Percentiles rank a stretch among this genome's conserved stretches.
These are phyloP conservation scores for Cenchrus fungigraminus DNA, from an alignment of 176 grass and related monocot genomes.

Conservation along the genomic window DNA sequence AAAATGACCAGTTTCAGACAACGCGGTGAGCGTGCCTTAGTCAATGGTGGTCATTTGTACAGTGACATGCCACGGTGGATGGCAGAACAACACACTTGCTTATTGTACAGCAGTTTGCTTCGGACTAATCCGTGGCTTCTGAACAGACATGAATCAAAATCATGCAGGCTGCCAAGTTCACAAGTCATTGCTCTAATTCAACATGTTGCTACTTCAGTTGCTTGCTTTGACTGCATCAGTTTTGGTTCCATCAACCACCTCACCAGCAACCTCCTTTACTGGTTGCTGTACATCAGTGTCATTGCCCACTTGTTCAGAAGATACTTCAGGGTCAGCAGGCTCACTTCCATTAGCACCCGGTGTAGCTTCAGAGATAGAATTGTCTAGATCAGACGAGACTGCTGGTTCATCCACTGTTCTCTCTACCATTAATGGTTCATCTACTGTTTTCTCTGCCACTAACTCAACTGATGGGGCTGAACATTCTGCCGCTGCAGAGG, in stretches of 20 bases:
- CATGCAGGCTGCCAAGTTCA: conserved; percentile 16
- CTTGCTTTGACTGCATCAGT: conserved; percentile 35
- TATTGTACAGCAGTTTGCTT: conserved; percentile 58
- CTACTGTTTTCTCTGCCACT: conserved; percentile 29
- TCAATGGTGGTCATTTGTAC: conserved; percentile 56
- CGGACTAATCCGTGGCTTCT: conserved; percentile 24
- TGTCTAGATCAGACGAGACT: conserved; percentile 28
- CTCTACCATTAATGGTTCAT: conserved; percentile 27
- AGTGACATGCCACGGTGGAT: conserved; percentile 45
- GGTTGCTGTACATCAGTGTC: conserved; percentile 28
- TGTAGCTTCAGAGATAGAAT: conserved; percentile 32
- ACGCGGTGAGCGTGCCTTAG: conserved; percentile 21
- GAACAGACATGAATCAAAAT: conserved; percentile 44
- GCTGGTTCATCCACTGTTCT: conserved; percentile 23
- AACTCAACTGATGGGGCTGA: conserved; percentile 22
- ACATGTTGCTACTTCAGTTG: conserved; percentile 35
- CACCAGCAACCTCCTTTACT: conserved; percentile 21
- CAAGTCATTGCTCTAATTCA: conserved; percentile 43
- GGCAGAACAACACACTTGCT: conserved; percentile 51
- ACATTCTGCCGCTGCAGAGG: conserved; percentile 38
- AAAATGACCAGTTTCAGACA: conserved; percentile 44
- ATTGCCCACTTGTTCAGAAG: conserved; percentile 29
- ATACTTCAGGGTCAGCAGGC: neutral
- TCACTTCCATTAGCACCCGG: conserved; percentile 35
- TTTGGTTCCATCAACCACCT: conserved; percentile 34